Evolutionary conservation across 805 yeast genomes (phyloP).

Genomic region (Candida chilensis): DNA sequence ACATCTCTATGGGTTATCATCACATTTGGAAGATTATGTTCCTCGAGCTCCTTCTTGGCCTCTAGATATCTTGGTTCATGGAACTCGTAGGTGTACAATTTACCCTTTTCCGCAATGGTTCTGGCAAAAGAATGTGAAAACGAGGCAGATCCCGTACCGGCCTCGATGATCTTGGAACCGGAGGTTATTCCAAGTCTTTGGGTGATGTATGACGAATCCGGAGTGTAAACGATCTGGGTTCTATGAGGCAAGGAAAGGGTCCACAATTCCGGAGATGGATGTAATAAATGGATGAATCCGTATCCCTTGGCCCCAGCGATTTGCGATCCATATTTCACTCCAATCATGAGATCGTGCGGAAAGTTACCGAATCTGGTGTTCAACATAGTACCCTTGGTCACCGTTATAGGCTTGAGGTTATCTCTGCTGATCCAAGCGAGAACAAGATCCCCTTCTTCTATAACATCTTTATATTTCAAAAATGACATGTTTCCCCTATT

Average conservation of each 20-base stretch:
- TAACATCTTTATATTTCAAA: conserved; percentile 49
- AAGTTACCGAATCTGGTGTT: conserved; percentile 88
- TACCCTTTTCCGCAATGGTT: conserved; percentile 53
- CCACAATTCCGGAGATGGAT: conserved; percentile 96
- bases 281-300: conserved; percentile 81
- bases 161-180: conserved; percentile 81
- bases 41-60: conserved; percentile 68
- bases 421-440: conserved; percentile 80
- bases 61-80: conserved; percentile 78
- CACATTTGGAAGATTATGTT: conserved; percentile 62
- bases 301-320: conserved; percentile 64
- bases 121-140: conserved; percentile 90
- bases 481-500: conserved; percentile 49
- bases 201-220: conserved; percentile 86
- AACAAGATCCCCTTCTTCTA: conserved; percentile 82
- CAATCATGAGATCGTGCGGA: conserved; percentile 79
- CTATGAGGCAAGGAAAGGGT: conserved; percentile 92
- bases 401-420: conserved; percentile 63
- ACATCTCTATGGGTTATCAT: conserved; percentile 85
- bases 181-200: conserved; percentile 71
- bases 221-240: conserved; percentile 95
- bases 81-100: conserved; percentile 80
- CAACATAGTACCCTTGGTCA: conserved; percentile 49
- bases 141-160: conserved; percentile 97
- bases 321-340: conserved; percentile 76